Percentiles rank a stretch among this genome's conserved stretches.
These are phyloP conservation scores for Cordyceps tenuipes DNA, from an alignment of 2,329 filamentous ascomycete genomes.

Conservation along the genomic window DNA sequence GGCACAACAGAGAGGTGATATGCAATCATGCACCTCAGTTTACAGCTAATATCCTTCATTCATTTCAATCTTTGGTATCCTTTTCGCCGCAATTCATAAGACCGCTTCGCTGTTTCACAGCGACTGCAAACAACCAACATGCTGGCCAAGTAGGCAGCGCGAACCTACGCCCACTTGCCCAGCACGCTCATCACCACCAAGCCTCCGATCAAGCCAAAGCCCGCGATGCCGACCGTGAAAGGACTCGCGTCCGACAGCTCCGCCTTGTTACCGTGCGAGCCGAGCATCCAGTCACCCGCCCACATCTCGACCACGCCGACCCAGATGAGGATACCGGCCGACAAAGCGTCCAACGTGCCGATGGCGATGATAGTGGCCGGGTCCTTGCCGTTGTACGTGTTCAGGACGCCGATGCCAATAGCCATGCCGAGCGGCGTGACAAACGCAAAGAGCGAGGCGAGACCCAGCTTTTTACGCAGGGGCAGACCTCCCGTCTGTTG, in stretches of 20 bases:
- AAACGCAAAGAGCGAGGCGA: constrained; percentile 57
- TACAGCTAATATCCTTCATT: neutral
- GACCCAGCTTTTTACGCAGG: constrained; percentile 45
- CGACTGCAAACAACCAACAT: neutral
- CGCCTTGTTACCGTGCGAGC: constrained; percentile 28
- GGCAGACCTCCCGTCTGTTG: constrained; percentile 21
- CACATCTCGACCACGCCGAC: constrained; percentile 75
- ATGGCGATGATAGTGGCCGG: constrained; percentile 60
- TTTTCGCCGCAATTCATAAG: neutral
- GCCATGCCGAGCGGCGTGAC: constrained; percentile 74
- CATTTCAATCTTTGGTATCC: neutral
- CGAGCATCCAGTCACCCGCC: constrained; percentile 62
- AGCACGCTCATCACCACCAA: constrained; percentile 63
- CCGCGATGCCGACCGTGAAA: constrained; percentile 39
- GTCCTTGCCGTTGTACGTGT: constrained; percentile 66
- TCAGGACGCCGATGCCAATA: constrained; percentile 65
- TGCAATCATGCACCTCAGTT: neutral
- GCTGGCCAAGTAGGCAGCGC: neutral
- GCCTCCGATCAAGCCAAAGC: constrained; percentile 49
- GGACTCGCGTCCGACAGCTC: constrained; percentile 46
- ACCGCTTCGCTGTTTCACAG: neutral
- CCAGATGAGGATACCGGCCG: constrained; percentile 71
- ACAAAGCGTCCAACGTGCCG: constrained; percentile 65
- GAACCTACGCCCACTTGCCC: constrained; percentile 60
- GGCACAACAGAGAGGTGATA: too few relatives aligned